phyloP scores from a whole-genome alignment of 2,329 filamentous ascomycete species.

The Cyanodermella asteris region DNA sequence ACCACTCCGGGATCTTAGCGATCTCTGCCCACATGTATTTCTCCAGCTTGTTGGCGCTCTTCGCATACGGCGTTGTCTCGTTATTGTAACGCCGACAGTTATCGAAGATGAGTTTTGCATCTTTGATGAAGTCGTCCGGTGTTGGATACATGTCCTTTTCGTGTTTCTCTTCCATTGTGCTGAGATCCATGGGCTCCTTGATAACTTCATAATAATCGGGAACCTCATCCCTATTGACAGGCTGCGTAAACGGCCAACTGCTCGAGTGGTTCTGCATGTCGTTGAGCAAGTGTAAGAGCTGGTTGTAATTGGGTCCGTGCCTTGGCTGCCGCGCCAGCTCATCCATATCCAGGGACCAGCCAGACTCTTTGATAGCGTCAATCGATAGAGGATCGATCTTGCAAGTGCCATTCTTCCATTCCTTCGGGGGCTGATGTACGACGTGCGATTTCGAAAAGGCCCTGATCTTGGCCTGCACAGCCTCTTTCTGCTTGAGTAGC shows the following conservation, averaged over 20 bases:
- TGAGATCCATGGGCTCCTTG: conserved; percentile 89
- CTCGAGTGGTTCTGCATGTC: conserved; percentile 85
- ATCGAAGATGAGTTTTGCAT: conserved; percentile 74
- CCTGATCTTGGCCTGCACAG: conserved; percentile 82
- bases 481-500: conserved; percentile 93
- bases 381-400: conserved; percentile 67
- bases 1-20: conserved; percentile 84
- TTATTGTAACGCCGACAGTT: conserved; percentile 96
- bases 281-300: conserved; percentile 77
- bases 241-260: conserved; percentile 84
- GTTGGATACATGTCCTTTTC: conserved; percentile 81
- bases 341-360: conserved; percentile 97
- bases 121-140: conserved; percentile 78
- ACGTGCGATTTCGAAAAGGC: conserved; percentile 77
- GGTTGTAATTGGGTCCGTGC: conserved; percentile 89
- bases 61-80: conserved; percentile 83
- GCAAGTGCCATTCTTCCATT: conserved; percentile 57
- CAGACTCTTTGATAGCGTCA: conserved; percentile 69
- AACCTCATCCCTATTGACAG: conserved; percentile 88
- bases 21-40: conserved; percentile 94
- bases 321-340: conserved; percentile 84
- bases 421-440: conserved; percentile 61
- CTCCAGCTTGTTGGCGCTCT: conserved; percentile 78
- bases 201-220: conserved; percentile 99
- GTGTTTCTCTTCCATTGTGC: conserved; percentile 87